Evolutionary conservation across 495 filamentous ascomycete species (phyloP).

Genomic region (Penicillium cinerascens): DNA sequence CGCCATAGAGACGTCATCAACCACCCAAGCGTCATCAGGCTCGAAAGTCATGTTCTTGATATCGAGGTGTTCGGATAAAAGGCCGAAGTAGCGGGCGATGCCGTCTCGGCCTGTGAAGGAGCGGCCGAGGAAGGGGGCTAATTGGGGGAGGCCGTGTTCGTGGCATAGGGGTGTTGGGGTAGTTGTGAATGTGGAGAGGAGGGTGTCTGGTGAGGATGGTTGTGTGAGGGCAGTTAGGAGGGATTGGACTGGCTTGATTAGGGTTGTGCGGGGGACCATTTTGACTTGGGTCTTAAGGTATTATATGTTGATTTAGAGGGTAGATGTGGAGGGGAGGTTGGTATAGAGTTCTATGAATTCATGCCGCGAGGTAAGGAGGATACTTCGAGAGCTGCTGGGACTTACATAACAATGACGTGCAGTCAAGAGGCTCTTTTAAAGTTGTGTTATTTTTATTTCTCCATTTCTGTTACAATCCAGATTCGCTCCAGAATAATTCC

Average conservation of each 20-base stretch:
- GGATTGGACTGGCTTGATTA: conserved; percentile 40
- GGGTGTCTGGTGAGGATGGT: conserved; percentile 20
- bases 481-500: background rate
- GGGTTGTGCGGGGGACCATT: conserved; percentile 28
- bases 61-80: conserved; percentile 35
- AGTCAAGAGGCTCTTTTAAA: background rate
- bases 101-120: conserved; percentile 49
- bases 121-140: conserved; percentile 61
- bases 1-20: conserved; percentile 41
- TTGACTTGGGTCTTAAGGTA: conserved; percentile 6
- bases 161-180: conserved; percentile 34
- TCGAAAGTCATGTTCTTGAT: conserved; percentile 53
- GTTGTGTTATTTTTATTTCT: background rate
- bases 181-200: conserved; percentile 52
- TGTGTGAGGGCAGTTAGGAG: conserved; percentile 49
- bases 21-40: conserved; percentile 41
- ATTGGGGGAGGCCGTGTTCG: conserved; percentile 58
- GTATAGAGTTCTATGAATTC: background rate
- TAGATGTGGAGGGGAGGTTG: background rate
- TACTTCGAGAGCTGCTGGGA: background rate
- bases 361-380: no score
- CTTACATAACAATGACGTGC: conserved; percentile 24
- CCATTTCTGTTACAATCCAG: background rate
- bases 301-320: no score
- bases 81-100: conserved; percentile 45